A percentile compares a stretch with the other conserved stretches of the same genome.
Evolutionary conservation across 345 rosid species (phyloP).

Genomic region (Rhodamnia argentea): DNA sequence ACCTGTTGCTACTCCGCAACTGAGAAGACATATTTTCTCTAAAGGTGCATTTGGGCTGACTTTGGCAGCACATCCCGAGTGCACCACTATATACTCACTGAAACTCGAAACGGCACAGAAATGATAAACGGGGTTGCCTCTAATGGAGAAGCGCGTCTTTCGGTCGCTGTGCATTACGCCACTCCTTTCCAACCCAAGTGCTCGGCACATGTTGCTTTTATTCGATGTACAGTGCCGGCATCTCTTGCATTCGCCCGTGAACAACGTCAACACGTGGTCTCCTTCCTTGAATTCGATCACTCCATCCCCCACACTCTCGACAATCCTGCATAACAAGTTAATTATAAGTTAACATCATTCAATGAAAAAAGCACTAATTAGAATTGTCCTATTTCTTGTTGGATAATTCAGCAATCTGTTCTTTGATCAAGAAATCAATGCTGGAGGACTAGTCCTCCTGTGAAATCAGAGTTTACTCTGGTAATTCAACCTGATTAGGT

Average conservation of each 20-base stretch:
- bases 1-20: conserved; percentile 94
- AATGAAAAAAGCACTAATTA: background rate
- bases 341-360: background rate
- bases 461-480: background rate
- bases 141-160: conserved; percentile 56
- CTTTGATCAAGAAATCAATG: background rate
- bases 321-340: conserved; percentile 42
- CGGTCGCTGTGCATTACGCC: conserved; percentile 88
- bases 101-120: conserved; percentile 93
- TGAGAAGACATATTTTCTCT: conserved; percentile 74
- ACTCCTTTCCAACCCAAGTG: conserved; percentile 74
- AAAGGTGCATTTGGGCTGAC: conserved; percentile 53
- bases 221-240: conserved; percentile 69
- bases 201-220: conserved; percentile 78
- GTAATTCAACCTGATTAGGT: too few species aligned
- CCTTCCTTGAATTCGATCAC: conserved; percentile 78
- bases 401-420: background rate
- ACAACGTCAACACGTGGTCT: conserved; percentile 77
- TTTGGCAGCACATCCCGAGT: conserved; percentile 91
- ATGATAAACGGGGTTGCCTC: conserved; percentile 74
- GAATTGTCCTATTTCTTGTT: background rate
- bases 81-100: conserved; percentile 87
- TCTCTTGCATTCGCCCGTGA: conserved; percentile 71
- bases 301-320: conserved; percentile 72
- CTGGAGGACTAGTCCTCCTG: background rate